A percentile compares a stretch with the other conserved stretches of the same genome.
phyloP scores from a whole-genome alignment of 1,139 yeast species.

The Protomyces lactucae-debilis region DNA sequence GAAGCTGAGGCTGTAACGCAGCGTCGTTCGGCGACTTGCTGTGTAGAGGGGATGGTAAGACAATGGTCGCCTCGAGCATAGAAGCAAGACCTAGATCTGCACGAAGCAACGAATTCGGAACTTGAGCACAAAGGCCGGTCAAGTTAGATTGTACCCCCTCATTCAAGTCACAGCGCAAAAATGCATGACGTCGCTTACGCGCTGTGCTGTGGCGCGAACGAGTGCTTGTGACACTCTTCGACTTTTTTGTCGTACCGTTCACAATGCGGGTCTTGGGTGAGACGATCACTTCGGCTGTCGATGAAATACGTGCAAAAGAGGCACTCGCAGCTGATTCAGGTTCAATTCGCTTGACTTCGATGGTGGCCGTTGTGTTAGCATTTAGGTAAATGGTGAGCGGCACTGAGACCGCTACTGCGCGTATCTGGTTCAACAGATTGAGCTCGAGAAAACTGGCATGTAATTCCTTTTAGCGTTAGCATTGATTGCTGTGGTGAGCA shows the following conservation, averaged over 20 bases:
- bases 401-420: constrained; percentile 64
- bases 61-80: constrained; percentile 47
- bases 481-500: constrained; percentile 28
- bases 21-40: constrained; percentile 37
- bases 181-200: constrained; percentile 7
- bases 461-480: constrained; percentile 53
- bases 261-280: constrained; percentile 65
- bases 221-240: constrained; percentile 3
- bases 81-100: constrained; percentile 41
- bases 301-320: constrained; percentile 56
- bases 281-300: constrained; percentile 73
- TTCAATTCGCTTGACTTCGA: constrained; percentile 58
- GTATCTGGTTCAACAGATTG: constrained; percentile 68
- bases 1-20: constrained; percentile 26
- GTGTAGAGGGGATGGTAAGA: constrained; percentile 38
- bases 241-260: neutral
- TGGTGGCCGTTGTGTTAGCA: constrained; percentile 59
- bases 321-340: constrained; percentile 40
- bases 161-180: constrained; percentile 22
- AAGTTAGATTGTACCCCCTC: neutral
- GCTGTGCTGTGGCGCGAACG: neutral
- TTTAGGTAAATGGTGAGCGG: constrained; percentile 63
- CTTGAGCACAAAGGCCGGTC: constrained; percentile 1
- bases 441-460: constrained; percentile 76
- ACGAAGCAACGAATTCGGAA: constrained; percentile 9